These are phyloP conservation scores for Cercospora nicotianae DNA, from an alignment of 2,329 filamentous ascomycete genomes.

Conservation along the genomic window DNA sequence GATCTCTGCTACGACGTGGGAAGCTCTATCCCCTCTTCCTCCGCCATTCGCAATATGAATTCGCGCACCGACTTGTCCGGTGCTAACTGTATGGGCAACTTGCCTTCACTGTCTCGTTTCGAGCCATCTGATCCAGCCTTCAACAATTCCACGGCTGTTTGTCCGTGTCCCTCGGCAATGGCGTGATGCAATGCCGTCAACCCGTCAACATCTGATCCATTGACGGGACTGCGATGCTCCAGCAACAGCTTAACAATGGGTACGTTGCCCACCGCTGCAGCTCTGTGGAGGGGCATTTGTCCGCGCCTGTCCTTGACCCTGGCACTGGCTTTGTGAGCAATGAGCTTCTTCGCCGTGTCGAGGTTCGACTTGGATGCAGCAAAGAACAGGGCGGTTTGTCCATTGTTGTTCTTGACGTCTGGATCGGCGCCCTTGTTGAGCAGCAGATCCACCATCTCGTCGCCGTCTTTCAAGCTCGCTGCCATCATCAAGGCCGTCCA, in stretches of 20 bases:
- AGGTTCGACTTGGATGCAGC: constrained; percentile 86
- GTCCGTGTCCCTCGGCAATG: constrained; percentile 72
- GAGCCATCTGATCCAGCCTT: constrained; percentile 81
- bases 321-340: constrained; percentile 73
- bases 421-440: constrained; percentile 69
- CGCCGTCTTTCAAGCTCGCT: constrained; percentile 69
- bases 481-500: constrained; percentile 88
- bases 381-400: constrained; percentile 86
- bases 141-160: constrained; percentile 77
- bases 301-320: constrained; percentile 80
- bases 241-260: constrained; percentile 81
- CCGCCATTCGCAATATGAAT: constrained; percentile 75
- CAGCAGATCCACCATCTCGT: constrained; percentile 66
- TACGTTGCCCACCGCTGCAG: constrained; percentile 84
- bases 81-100: constrained; percentile 73
- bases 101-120: constrained; percentile 71
- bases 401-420: constrained; percentile 70
- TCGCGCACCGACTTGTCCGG: constrained; percentile 79
- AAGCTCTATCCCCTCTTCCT: constrained; percentile 76
- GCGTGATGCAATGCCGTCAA: constrained; percentile 88
- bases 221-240: constrained; percentile 74
- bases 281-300: constrained; percentile 88
- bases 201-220: constrained; percentile 78
- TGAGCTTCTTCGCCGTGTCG: constrained; percentile 74
- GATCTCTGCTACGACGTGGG: constrained; percentile 2